Evolutionary conservation across 345 rosid genomes (phyloP).

Genomic region (Camelina sativa): DNA sequence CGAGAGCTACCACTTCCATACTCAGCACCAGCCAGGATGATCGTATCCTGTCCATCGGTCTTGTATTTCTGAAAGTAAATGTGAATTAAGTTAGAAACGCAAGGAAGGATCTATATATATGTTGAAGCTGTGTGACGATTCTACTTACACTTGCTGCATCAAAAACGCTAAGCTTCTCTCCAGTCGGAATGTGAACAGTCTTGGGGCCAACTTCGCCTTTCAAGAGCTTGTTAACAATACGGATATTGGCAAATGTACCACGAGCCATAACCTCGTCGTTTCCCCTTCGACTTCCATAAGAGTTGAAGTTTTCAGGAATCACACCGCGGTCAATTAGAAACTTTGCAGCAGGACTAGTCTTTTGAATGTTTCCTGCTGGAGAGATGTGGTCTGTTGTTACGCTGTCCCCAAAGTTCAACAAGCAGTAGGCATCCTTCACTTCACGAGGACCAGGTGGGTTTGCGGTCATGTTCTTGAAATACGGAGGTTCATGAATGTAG

Average conservation of each 20-base stretch:
- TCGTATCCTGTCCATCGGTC: constrained; percentile 64
- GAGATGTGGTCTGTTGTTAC: constrained; percentile 90
- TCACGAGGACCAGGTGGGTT: constrained; percentile 75
- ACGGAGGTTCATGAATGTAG: constrained; percentile 86
- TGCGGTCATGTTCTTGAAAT: constrained; percentile 73
- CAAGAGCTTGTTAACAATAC: constrained; percentile 74
- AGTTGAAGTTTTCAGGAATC: constrained; percentile 64
- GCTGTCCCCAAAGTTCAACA: constrained; percentile 80
- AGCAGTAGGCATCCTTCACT: constrained; percentile 86
- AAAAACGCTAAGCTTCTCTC: constrained; percentile 73
- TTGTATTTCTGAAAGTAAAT: constrained; percentile 62
- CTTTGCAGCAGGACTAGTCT: constrained; percentile 79
- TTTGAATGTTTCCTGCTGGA: constrained; percentile 86
- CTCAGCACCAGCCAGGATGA: constrained; percentile 84
- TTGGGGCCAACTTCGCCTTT: constrained; percentile 88
- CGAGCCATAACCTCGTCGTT: constrained; percentile 85
- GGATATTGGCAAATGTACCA: constrained; percentile 88
- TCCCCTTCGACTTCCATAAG: constrained; percentile 86
- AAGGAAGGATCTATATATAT: background rate
- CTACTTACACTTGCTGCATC: constrained; percentile 79
- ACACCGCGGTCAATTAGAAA: constrained; percentile 74
- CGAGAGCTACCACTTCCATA: constrained; percentile 93
- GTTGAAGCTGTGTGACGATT: background rate
- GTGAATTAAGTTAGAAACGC: background rate
- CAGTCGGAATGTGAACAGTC: constrained; percentile 76